phyloP scores from a whole-genome alignment of 306 rosid genomes.

The Arachis stenosperma region DNA sequence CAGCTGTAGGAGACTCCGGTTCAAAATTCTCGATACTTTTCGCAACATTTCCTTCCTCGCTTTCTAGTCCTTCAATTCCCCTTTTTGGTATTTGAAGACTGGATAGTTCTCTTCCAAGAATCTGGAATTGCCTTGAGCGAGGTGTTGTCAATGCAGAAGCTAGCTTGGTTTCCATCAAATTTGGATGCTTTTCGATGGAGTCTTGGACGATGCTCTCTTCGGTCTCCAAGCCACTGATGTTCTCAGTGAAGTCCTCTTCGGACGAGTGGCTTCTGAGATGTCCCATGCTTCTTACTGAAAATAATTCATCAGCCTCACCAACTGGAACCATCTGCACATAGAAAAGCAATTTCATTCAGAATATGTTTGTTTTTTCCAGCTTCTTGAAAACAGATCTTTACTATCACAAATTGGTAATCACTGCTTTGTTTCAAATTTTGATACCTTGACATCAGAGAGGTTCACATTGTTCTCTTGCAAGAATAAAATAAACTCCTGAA shows the following conservation, averaged over 20 bases:
- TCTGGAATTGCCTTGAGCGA: conserved; percentile 37
- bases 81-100: conserved; percentile 67
- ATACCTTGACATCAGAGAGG: conserved; percentile 87
- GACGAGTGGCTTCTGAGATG: conserved; percentile 78
- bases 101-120: conserved; percentile 45
- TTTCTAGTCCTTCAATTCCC: conserved; percentile 43
- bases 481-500: conserved; percentile 80
- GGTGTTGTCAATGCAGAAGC: conserved; percentile 43
- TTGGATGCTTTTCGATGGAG: conserved; percentile 36
- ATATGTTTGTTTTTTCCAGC: conserved; percentile 8
- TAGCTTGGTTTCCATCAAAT: conserved; percentile 34
- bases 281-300: conserved; percentile 53
- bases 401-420: conserved; percentile 16
- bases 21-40: conserved; percentile 21
- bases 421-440: conserved; percentile 6
- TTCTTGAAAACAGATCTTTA: conserved; percentile 29
- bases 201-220: conserved; percentile 48
- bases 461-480: conserved; percentile 82
- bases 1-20: conserved; percentile 35
- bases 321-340: conserved; percentile 73
- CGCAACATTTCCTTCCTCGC: conserved; percentile 36
- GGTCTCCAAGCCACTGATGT: conserved; percentile 48
- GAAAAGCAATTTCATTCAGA: conserved; percentile 41
- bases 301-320: conserved; percentile 57
- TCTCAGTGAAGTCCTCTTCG: conserved; percentile 68